phyloP scores from a whole-genome alignment of 306 rosid species.

The Quercus dentata region DNA sequence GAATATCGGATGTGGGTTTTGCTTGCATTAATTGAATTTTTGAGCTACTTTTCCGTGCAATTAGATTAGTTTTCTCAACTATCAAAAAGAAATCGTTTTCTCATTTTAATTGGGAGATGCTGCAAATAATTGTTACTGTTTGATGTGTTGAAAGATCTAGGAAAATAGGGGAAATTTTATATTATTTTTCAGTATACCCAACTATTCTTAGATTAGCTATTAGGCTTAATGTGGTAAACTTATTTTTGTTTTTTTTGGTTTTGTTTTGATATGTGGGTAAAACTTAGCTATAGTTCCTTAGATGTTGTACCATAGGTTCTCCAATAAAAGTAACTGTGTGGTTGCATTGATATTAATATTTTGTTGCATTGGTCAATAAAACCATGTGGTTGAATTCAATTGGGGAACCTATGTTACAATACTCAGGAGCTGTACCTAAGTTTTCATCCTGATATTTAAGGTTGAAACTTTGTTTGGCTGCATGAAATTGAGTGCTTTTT shows the following conservation, averaged over 20 bases:
- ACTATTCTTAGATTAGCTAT: background rate
- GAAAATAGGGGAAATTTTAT: background rate
- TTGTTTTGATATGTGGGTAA: background rate
- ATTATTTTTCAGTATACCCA: background rate
- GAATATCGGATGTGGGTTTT: conserved; percentile 2
- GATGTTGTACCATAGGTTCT: too few species aligned
- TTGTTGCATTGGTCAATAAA: too few species aligned
- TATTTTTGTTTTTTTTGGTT: background rate
- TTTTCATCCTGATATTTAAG: background rate
- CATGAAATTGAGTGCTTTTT: background rate
- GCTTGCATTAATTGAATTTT: background rate
- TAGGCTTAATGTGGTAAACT: conserved; percentile 49
- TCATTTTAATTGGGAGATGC: background rate
- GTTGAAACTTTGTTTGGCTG: background rate
- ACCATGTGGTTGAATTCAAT: too few species aligned
- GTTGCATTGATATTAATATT: too few species aligned
- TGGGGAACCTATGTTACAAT: background rate
- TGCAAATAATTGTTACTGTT: background rate
- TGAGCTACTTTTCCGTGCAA: background rate
- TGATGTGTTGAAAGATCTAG: conserved; percentile 2
- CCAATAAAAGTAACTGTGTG: too few species aligned
- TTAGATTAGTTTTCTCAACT: background rate
- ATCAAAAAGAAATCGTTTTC: too few species aligned
- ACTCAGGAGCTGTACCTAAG: too few species aligned
- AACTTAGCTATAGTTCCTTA: too few species aligned